These are phyloP conservation scores for Leptographium lundbergii DNA, from an alignment of 2,329 filamentous ascomycete genomes.

Conservation along the genomic window DNA sequence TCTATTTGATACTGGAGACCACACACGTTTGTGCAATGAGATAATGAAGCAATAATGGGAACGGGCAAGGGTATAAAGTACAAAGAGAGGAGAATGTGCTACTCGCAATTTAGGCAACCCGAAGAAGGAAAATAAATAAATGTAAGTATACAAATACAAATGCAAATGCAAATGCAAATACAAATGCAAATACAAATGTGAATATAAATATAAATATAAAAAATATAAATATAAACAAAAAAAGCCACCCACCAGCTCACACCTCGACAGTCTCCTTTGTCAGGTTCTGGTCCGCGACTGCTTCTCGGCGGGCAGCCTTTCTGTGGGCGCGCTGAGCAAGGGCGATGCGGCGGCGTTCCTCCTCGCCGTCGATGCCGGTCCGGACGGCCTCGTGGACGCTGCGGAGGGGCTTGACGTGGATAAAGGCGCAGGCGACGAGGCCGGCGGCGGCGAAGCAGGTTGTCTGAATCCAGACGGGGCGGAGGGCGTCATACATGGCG, in stretches of 20 bases:
- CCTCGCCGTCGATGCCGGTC: slow-evolving; percentile 32
- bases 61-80: neutral
- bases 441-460: slow-evolving; percentile 34
- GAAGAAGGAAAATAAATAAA: too few species aligned
- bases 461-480: slow-evolving; percentile 45
- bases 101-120: too few species aligned
- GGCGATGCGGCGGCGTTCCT: slow-evolving; percentile 11
- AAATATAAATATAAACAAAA: too few species aligned
- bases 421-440: slow-evolving; percentile 31
- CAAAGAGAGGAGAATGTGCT: neutral
- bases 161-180: too few species aligned
- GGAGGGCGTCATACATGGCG: slow-evolving; percentile 35
- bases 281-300: neutral
- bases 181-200: too few species aligned
- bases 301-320: neutral
- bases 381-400: slow-evolving; percentile 43
- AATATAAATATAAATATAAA: too few species aligned
- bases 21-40: too few species aligned
- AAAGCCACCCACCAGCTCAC: too few species aligned
- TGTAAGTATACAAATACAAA: too few species aligned
- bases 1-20: too few species aligned
- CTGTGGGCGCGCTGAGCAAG: slow-evolving; percentile 1
- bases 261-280: neutral
- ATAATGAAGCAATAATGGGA: too few species aligned
- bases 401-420: slow-evolving; percentile 36